Base-by-base conservation (phyloP, 345 rosid species). In the Eucalyptus virginea region DNA sequence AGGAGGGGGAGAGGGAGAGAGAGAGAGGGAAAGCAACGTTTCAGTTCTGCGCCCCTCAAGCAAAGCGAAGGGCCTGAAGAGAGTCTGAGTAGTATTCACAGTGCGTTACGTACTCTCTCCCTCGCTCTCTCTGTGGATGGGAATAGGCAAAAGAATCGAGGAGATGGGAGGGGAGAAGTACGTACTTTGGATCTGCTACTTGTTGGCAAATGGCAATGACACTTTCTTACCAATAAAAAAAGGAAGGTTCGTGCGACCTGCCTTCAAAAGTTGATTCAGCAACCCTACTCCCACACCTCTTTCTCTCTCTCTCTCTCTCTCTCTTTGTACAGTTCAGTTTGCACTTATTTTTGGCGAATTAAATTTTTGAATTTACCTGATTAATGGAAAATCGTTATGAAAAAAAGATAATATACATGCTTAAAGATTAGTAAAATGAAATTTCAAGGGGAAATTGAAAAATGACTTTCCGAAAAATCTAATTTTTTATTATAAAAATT, bases 401-500 rank as follows among this genome's bases (percentile, higher is more conserved):
- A 30, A 9, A 9, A 65, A 65, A n/a, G 19, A 65, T n/a, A 2
- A 15, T 65, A n/a, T 65, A 18, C 37, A 14, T 15, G 77, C 11
- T n/a, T 65, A n/a, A 65, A 65, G 21, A 65, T n/a, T 23, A n/a
- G 77, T 4, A 65, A 65, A n/a, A 7, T 7, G 77, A 65, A n/a
- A 15, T n/a, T 65, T 65, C 77, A 65, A 65, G 37, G 9, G 9
- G 19, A 65, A n/a, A 30, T 48, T 48, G 15, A 48, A 56, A 65
- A 30, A 65, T 65, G 32, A 65, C 32, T 65, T 65, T 34, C 15
- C 2, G 19, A 65, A n/a, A n/a, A 15, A 1, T 0, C 9, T 50
- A 1, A 5, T 9, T 37, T 1, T 34, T 34, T 34, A 9, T 34
- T 3, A 17, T 18, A 21, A n/a, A 17, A 0, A 3, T 12, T 60